These are phyloP conservation scores for Punica granatum DNA, from an alignment of 345 rosid species.

Conservation along the genomic window DNA sequence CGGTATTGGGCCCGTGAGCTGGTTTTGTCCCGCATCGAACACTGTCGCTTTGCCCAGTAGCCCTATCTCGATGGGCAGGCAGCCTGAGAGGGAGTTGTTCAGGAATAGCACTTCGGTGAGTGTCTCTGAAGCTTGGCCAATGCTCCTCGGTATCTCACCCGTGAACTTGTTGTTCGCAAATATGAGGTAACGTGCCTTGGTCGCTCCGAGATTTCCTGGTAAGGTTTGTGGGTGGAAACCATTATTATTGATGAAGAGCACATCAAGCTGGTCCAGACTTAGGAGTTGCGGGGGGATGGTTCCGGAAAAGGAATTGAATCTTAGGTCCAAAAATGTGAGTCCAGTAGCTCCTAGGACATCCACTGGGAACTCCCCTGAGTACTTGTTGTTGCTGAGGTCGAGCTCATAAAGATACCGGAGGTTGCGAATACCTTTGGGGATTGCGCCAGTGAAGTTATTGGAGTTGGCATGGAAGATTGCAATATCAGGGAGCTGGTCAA, in stretches of 20 bases:
- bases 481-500: slow-evolving; percentile 26
- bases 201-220: slow-evolving; percentile 40
- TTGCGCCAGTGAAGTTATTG: slow-evolving; percentile 23
- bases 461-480: slow-evolving; percentile 51
- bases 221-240: slow-evolving; percentile 32
- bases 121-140: slow-evolving; percentile 39
- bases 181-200: slow-evolving; percentile 46
- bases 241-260: slow-evolving; percentile 68
- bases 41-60: slow-evolving; percentile 45
- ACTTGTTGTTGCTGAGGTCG: slow-evolving; percentile 61
- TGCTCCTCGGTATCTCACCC: slow-evolving; percentile 56
- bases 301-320: slow-evolving; percentile 59
- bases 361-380: slow-evolving; percentile 41
- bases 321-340: slow-evolving; percentile 42
- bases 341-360: slow-evolving; percentile 25
- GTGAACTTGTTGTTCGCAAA: slow-evolving; percentile 67
- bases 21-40: slow-evolving; percentile 54
- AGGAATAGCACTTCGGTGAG: slow-evolving; percentile 55
- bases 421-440: slow-evolving; percentile 3
- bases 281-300: slow-evolving; percentile 60
- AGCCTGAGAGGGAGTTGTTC: slow-evolving; percentile 60
- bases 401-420: slow-evolving; percentile 20
- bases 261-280: slow-evolving; percentile 37
- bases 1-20: slow-evolving; percentile 59
- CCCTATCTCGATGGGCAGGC: slow-evolving; percentile 65